Evolutionary conservation across 345 rosid genomes (phyloP), one percentile per base, ranked within the genome.

Genomic region (Streptanthus diversifolius): DNA sequence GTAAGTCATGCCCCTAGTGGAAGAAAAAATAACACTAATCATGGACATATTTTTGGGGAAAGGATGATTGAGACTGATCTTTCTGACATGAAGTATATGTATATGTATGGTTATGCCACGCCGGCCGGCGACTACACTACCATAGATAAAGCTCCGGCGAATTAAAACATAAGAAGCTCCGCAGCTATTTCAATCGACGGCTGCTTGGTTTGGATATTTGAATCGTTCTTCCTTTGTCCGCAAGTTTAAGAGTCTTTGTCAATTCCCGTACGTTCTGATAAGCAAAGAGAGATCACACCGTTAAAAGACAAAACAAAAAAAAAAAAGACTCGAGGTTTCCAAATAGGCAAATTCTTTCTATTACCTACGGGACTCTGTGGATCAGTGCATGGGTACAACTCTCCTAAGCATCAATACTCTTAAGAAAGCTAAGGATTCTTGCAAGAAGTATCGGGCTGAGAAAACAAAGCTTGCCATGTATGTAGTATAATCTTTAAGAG

Each of bases 221-320:
- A 17, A 13, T 67, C 15, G 68, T 49, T 65, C 39, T 67, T 58
- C 62, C 58, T 53, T 19, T 68, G 41, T 68, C 74, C 6, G 70
- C 74, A 30, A 61, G 64, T 53, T 61, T 70, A 43, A 76, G 59
- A 44, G 73, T 67, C 63, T 75, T 67, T 41, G 79, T 75, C 73
- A 75, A 8, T 60, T 75, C 79, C n/a, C 68, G 62, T 41, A 75
- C 79, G 21, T 60, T 75, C 79, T 75, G 69, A 59, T 41, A 19
- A 27, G 45, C 18, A 52, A 27, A 30, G 55, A 45, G 17, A 65
- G 15, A 19, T 18, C 9, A 44, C 8, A n/a, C n/a, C n/a, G 12
- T 21, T 17, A 41, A 70, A 32, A 47, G 40, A 43, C 41, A 62
- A 29, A 21, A 18, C 3, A 27, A 17, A 5, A 17, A 17, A 51